These are phyloP conservation scores for Amphibolis antarctica DNA, from an alignment of 106 monocot species.

Conservation along the genomic window DNA sequence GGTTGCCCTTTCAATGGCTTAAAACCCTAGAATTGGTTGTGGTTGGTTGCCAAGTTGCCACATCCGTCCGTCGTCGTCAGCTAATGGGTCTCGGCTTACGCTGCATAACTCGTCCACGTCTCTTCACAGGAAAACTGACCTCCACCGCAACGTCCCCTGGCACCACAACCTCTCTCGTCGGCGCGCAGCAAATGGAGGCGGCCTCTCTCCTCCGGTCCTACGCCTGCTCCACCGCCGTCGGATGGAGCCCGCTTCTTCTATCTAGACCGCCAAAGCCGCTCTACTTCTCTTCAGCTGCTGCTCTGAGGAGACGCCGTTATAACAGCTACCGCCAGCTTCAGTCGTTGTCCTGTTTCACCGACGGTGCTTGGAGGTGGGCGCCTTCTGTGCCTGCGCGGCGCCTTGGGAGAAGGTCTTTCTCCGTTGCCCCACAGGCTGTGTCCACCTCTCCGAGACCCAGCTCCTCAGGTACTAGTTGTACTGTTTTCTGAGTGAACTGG, in stretches of 20 bases:
- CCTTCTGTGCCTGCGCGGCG: slow-evolving; percentile 1
- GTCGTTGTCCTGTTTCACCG: slow-evolving; percentile 14
- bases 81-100: slow-evolving; percentile 2
- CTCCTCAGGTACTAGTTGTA: slow-evolving; percentile 18
- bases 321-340: slow-evolving; percentile 10
- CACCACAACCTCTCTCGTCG: not conserved
- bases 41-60: not conserved
- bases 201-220: slow-evolving; percentile 61
- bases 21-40: slow-evolving; percentile 2
- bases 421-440: slow-evolving; percentile 41
- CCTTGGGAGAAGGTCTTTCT: slow-evolving; percentile 28
- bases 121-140: slow-evolving; percentile 5
- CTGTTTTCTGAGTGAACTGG: not conserved
- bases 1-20: not conserved
- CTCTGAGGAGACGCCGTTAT: not conserved
- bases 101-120: slow-evolving; percentile 8
- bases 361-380: slow-evolving; percentile 14
- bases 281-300: slow-evolving; percentile 8
- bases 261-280: not conserved
- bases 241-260: slow-evolving; percentile 27
- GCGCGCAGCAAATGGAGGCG: slow-evolving; percentile 39
- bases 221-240: slow-evolving; percentile 41
- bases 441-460: slow-evolving; percentile 48
- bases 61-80: not conserved
- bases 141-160: not conserved